phyloP scores from a whole-genome alignment of 169 alveolate genomes.

The Babesia ovis region DNA sequence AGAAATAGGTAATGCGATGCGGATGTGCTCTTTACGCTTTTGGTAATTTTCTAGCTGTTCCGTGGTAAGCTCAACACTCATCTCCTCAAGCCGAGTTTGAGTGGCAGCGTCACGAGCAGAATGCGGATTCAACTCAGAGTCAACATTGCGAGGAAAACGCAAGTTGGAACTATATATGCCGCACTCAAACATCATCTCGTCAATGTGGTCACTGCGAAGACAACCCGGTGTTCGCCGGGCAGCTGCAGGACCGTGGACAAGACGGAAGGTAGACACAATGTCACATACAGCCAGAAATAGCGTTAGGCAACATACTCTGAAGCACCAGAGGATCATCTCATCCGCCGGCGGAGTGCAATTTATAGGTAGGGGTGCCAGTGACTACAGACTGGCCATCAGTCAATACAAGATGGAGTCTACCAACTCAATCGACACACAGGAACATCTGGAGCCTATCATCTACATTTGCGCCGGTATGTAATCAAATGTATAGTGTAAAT shows the following conservation, averaged over 20 bases:
- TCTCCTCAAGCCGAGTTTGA: constrained; percentile 19
- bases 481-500: neutral
- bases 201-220: constrained; percentile 53
- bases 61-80: constrained; percentile 43
- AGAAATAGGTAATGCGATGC: constrained; percentile 48
- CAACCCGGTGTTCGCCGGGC: neutral
- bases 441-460: constrained; percentile 55
- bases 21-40: constrained; percentile 27
- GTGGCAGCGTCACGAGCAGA: constrained; percentile 10
- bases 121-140: constrained; percentile 24
- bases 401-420: constrained; percentile 31
- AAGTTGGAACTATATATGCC: constrained; percentile 44
- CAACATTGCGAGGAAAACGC: constrained; percentile 43
- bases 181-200: constrained; percentile 70
- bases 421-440: constrained; percentile 31
- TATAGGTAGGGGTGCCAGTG: neutral
- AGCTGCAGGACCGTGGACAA: neutral
- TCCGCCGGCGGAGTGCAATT: neutral
- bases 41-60: constrained; percentile 16
- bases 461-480: constrained; percentile 67
- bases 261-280: constrained; percentile 9
- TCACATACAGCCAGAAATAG: neutral
- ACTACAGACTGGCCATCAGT: constrained; percentile 3
- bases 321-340: constrained; percentile 1
- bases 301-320: neutral